Conservation (phyloP, 805 yeast species). For the Peterozyma xylosa region DNA sequence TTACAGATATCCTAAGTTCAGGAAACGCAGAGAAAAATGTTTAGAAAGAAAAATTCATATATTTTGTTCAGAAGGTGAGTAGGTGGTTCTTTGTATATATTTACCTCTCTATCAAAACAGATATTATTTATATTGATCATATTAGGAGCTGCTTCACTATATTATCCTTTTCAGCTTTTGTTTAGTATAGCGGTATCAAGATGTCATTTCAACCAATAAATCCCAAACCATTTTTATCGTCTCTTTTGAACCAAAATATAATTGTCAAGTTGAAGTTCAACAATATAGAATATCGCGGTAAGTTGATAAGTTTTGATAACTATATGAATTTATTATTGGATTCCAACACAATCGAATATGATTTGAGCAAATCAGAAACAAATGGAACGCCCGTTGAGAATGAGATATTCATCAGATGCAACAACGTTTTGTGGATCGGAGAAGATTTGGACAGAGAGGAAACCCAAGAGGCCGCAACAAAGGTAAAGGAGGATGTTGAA, state of each 20-base stretch:
- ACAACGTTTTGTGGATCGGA: constrained; percentile 76
- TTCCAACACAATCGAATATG: constrained; percentile 38
- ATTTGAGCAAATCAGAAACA: constrained; percentile 42
- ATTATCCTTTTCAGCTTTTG: too few relatives aligned
- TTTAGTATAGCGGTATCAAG: too few relatives aligned
- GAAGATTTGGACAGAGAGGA: constrained; percentile 21
- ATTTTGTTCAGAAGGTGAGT: too few relatives aligned
- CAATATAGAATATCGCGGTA: constrained; percentile 79
- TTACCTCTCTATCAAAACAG: too few relatives aligned
- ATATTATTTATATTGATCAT: too few relatives aligned
- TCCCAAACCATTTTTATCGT: constrained; percentile 85
- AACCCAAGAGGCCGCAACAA: constrained; percentile 10
- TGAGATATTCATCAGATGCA: constrained; percentile 83
- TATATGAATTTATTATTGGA: constrained; percentile 85
- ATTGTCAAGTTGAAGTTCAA: constrained; percentile 86
- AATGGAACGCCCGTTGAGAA: constrained; percentile 17
- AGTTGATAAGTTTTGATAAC: constrained; percentile 71
- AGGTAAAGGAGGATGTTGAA: constrained; percentile 10
- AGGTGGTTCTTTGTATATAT: too few relatives aligned
- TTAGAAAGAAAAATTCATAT: too few relatives aligned
- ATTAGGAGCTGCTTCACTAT: too few relatives aligned
- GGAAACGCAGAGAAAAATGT: too few relatives aligned
- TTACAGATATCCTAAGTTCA: too few relatives aligned
- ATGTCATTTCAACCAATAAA: constrained; percentile 58
- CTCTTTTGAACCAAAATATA: constrained; percentile 63